Evolutionary conservation across 1,139 yeast genomes (phyloP).

Genomic region (Debaryomyces robertsiae): DNA sequence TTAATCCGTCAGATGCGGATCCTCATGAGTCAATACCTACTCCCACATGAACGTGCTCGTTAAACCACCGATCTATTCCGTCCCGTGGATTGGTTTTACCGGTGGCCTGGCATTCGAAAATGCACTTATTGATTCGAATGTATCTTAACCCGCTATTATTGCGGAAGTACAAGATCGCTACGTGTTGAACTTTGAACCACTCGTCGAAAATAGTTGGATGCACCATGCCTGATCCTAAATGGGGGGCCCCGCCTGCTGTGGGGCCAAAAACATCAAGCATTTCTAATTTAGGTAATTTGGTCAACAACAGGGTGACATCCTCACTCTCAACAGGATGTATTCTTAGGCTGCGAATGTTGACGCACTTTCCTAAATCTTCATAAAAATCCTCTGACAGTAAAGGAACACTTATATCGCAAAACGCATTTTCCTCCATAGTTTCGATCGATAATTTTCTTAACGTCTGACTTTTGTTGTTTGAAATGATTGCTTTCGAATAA

Average conservation of each 20-base stretch:
- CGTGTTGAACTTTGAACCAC: slow-evolving; percentile 60
- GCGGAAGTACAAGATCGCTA: slow-evolving; percentile 41
- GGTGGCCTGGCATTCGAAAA: slow-evolving; percentile 30
- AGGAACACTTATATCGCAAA: slow-evolving; percentile 31
- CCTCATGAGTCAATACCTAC: slow-evolving; percentile 1
- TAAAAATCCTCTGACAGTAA: slow-evolving; percentile 22
- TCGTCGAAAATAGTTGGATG: slow-evolving; percentile 59
- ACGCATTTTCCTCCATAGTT: slow-evolving; percentile 35
- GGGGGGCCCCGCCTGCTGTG: slow-evolving; percentile 56
- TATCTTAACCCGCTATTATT: slow-evolving; percentile 35
- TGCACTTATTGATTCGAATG: slow-evolving; percentile 44
- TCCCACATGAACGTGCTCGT: slow-evolving; percentile 24
- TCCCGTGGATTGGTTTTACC: slow-evolving; percentile 41
- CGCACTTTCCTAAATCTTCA: slow-evolving; percentile 21
- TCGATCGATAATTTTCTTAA: slow-evolving; percentile 46
- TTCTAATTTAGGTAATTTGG: slow-evolving; percentile 29
- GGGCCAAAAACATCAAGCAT: slow-evolving; percentile 53
- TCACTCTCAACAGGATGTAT: slow-evolving; percentile 37
- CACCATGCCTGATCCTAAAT: slow-evolving; percentile 55
- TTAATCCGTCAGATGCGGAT: slow-evolving; percentile 1
- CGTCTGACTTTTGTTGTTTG: slow-evolving; percentile 21
- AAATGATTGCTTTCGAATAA: slow-evolving; percentile 33
- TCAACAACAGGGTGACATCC: slow-evolving; percentile 28
- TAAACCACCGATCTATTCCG: slow-evolving; percentile 49
- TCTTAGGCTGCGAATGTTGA: slow-evolving; percentile 36